Evolutionary conservation across 768 basidiomycete species (phyloP), one percentile per base, ranked within the genome.

Genomic region (Leccinum subtestaceum): DNA sequence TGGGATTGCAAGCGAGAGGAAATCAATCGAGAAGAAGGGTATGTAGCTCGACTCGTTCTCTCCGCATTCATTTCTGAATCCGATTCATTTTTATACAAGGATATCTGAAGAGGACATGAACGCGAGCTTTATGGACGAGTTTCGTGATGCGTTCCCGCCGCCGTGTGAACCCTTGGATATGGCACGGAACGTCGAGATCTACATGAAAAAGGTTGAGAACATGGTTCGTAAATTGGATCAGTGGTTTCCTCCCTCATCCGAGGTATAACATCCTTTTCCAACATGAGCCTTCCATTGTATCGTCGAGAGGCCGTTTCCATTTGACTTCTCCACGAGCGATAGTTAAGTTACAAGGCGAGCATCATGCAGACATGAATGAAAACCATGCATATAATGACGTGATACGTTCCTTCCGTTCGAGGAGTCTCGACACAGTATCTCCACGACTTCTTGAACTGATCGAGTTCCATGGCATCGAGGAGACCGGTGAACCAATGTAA

Each of bases 161-260:
- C 67, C 64, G 3, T 57, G 31, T 13, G 12, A 60, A 15, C 61
- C 61, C 2, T 56, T 47, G 4, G 64, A 63, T 19, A 57, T 53
- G 21, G 55, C 40, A 19, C 58, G 46, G 17, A 60, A 69, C 45
- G 58, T 72, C 21, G 59, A 71, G 9, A 59, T 59, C 3, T 74
- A 74, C 48, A 27, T 73, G 53, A 57, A 55, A 4, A 66, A 56
- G 49, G 71, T 72, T 25, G 67, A 74, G 45, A 56, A 57, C 12
- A 72, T 74, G 51, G 49, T 69, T 31, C 52, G n/a, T 15, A 69
- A 58, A 50, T 58, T 73, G 23, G 56, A 67, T 23, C 25, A 61
- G 12, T 74, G 67, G 66, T 73, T 73, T 51, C 49, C 68, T 51
- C 52, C 58, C 5, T 15, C 53, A 0, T 23, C 40, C 3, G 10